Percentiles rank a stretch among this genome's conserved stretches.
phyloP scores from a whole-genome alignment of 2,329 filamentous ascomycete species.

The Diplodia seriata region DNA sequence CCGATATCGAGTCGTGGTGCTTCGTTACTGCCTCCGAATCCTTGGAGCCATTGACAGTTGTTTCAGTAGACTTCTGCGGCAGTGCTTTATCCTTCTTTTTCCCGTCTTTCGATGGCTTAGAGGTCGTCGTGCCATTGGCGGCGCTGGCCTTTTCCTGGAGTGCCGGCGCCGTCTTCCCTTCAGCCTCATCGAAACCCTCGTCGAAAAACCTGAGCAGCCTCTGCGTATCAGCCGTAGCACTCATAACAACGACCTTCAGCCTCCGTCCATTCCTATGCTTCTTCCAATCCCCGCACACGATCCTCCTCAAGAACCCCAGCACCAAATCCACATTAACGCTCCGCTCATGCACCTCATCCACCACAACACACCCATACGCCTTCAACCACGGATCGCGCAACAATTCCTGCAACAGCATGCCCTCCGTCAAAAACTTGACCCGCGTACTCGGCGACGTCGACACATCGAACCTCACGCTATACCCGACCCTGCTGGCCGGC shows the following conservation, averaged over 20 bases:
- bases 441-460: constrained; percentile 79
- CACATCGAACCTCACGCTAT: constrained; percentile 94
- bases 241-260: constrained; percentile 94
- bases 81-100: constrained; percentile 33
- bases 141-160: not conserved
- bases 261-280: constrained; percentile 69
- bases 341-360: constrained; percentile 96
- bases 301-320: constrained; percentile 83
- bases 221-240: constrained; percentile 90
- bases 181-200: constrained; percentile 34
- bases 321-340: constrained; percentile 93
- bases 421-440: constrained; percentile 95
- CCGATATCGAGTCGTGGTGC: constrained; percentile 50
- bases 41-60: not conserved
- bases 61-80: constrained; percentile 16
- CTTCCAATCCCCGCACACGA: constrained; percentile 66
- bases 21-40: not conserved
- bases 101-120: not conserved
- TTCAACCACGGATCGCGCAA: constrained; percentile 80
- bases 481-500: constrained; percentile 75
- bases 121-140: not conserved
- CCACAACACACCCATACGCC: constrained; percentile 87
- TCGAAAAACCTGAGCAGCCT: constrained; percentile 78
- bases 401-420: constrained; percentile 94
- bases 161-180: constrained; percentile 2